These are phyloP conservation scores for Iris macrosiphon DNA, from an alignment of 106 monocot species.

Conservation along the genomic window DNA sequence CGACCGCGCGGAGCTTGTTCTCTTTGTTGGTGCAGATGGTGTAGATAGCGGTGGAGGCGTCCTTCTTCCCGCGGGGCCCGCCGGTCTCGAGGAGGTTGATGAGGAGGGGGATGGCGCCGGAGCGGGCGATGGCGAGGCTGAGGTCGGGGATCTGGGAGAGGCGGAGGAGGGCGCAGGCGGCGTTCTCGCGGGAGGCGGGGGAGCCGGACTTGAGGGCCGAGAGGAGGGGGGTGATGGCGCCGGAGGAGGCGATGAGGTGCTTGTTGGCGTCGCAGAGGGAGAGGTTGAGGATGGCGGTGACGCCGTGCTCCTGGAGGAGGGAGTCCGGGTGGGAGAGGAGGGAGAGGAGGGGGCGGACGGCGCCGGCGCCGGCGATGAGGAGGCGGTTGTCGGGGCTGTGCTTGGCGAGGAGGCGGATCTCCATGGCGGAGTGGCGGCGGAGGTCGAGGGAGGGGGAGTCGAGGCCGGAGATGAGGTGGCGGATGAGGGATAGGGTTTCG, in stretches of 20 bases:
- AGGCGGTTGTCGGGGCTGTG: slow-evolving; percentile 43
- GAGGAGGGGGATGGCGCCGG: slow-evolving; percentile 52
- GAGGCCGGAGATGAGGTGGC: slow-evolving; percentile 33
- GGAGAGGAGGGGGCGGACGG: slow-evolving; percentile 36
- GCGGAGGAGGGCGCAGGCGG: slow-evolving; percentile 53
- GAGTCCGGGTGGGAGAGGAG: slow-evolving; percentile 44
- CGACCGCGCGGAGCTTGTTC: slow-evolving; percentile 46
- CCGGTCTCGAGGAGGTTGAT: slow-evolving; percentile 42
- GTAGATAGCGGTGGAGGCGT: slow-evolving; percentile 64
- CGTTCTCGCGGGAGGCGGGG: slow-evolving; percentile 42
- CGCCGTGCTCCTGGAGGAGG: slow-evolving; percentile 35
- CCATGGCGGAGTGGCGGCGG: slow-evolving; percentile 41
- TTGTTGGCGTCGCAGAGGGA: slow-evolving; percentile 58
- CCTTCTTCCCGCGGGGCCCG: slow-evolving; percentile 45
- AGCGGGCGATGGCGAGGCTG: slow-evolving; percentile 37
- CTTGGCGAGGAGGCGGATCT: slow-evolving; percentile 52
- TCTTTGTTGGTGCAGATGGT: slow-evolving; percentile 33
- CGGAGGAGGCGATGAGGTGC: slow-evolving; percentile 39
- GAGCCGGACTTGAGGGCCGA: slow-evolving; percentile 33
- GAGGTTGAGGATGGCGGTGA: slow-evolving; percentile 45
- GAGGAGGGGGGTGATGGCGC: slow-evolving; percentile 46
- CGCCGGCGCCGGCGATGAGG: slow-evolving; percentile 42
- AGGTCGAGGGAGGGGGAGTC: slow-evolving; percentile 31
- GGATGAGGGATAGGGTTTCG: slow-evolving; percentile 27
- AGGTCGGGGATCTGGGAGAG: slow-evolving; percentile 40